phyloP scores from a whole-genome alignment of 768 basidiomycete species.

The Pisolithus sp. region DNA sequence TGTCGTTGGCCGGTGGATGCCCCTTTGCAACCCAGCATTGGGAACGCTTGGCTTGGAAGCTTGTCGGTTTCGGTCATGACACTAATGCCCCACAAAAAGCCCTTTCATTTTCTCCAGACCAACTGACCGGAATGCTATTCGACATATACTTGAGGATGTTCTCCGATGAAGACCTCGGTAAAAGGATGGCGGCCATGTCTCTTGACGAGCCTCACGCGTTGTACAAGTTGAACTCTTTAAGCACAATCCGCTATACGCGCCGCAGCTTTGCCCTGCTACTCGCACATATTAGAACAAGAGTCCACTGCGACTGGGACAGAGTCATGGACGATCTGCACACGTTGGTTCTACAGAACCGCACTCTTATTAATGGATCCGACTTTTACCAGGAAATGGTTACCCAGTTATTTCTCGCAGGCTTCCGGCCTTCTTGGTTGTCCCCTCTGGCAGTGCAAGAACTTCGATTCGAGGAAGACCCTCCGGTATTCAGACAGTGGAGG shows the following conservation, averaged over 20 bases:
- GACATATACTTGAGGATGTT: constrained; percentile 26
- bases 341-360: constrained; percentile 6
- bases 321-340: constrained; percentile 32
- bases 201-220: background rate
- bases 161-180: constrained; percentile 18
- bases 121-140: constrained; percentile 22
- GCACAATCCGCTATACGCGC: constrained; percentile 39
- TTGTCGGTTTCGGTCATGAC: constrained; percentile 1
- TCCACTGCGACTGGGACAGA: constrained; percentile 36
- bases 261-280: constrained; percentile 43
- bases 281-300: constrained; percentile 30
- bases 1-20: constrained; percentile 1
- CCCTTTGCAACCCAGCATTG: constrained; percentile 7
- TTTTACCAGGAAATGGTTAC: constrained; percentile 43
- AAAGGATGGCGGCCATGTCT: constrained; percentile 4
- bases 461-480: background rate
- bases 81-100: background rate
- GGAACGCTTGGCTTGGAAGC: constrained; percentile 23
- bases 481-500: constrained; percentile 26
- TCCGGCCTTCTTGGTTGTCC: constrained; percentile 13
- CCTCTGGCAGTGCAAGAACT: constrained; percentile 7
- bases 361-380: constrained; percentile 20
- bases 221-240: constrained; percentile 5
- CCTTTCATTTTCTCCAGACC: constrained; percentile 13
- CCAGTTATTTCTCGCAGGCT: constrained; percentile 36